These are phyloP conservation scores for Alternaria postmessia DNA, from an alignment of 2,329 filamentous ascomycete genomes.

Conservation along the genomic window DNA sequence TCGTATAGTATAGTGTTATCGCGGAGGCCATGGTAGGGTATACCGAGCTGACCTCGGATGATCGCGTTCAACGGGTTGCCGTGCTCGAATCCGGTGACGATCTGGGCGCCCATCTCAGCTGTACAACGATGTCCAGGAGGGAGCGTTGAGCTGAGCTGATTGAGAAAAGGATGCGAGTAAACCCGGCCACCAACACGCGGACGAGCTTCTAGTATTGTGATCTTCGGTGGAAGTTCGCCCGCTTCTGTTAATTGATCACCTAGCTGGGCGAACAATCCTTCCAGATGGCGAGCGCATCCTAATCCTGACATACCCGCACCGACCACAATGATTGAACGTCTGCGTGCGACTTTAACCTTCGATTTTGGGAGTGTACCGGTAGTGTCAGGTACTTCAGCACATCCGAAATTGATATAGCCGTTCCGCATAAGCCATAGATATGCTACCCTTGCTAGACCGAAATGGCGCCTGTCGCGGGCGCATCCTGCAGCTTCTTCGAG, in stretches of 20 bases:
- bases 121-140: conserved; percentile 71
- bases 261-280: conserved; percentile 85
- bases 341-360: conserved; percentile 57
- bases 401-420: conserved; percentile 97
- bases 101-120: conserved; percentile 97
- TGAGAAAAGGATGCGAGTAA: conserved; percentile 78
- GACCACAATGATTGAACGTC: conserved; percentile 82
- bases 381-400: conserved; percentile 72
- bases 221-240: conserved; percentile 73
- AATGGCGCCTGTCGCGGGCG: conserved; percentile 86
- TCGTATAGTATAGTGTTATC: conserved; percentile 90
- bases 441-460: conserved; percentile 84
- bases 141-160: conserved; percentile 64
- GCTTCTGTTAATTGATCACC: conserved; percentile 69
- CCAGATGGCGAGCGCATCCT: conserved; percentile 88
- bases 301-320: conserved; percentile 95
- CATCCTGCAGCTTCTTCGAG: conserved; percentile 89
- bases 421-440: conserved; percentile 91
- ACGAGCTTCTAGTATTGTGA: conserved; percentile 86
- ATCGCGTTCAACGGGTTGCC: conserved; percentile 94
- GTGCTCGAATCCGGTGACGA: conserved; percentile 94
- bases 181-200: conserved; percentile 89
- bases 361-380: conserved; percentile 45
- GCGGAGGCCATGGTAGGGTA: conserved; percentile 84
- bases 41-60: conserved; percentile 85